These are phyloP conservation scores for Umbelopsis sp. DNA, from an alignment of 371 early-diverging fungal species.

Conservation along the genomic window DNA sequence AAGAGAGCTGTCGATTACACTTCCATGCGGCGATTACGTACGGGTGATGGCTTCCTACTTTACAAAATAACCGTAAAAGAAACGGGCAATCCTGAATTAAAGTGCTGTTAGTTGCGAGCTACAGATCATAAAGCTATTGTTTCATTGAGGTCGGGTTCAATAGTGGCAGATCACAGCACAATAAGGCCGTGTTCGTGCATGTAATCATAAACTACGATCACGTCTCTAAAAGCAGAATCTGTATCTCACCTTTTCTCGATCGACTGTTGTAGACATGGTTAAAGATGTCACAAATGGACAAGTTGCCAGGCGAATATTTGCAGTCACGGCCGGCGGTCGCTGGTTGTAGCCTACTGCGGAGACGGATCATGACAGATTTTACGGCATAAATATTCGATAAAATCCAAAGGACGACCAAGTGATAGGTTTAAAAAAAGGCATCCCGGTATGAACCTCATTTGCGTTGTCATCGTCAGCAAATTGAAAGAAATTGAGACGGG, in stretches of 20 bases:
- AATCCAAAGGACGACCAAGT: too few species aligned
- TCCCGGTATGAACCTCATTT: too few species aligned
- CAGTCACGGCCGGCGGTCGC: not conserved
- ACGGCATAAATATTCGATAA: too few species aligned
- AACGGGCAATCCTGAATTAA: constrained; percentile 62
- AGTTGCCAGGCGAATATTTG: not conserved
- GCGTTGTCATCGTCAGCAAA: too few species aligned
- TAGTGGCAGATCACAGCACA: too few species aligned
- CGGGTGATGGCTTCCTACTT: constrained; percentile 51
- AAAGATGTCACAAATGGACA: not conserved
- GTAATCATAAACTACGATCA: not conserved
- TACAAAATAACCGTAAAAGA: constrained; percentile 57
- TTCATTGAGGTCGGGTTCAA: too few species aligned
- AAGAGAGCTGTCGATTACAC: too few species aligned
- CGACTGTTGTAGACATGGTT: constrained; percentile 40
- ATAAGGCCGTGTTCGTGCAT: too few species aligned
- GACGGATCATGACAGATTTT: too few species aligned
- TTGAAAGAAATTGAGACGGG: too few species aligned
- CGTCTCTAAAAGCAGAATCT: not conserved
- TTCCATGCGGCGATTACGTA: constrained; percentile 23
- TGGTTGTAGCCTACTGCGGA: too few species aligned
- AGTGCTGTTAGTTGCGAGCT: not conserved
- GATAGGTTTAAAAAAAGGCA: too few species aligned
- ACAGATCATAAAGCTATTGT: not conserved
- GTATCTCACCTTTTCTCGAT: constrained; percentile 46